phyloP scores from a whole-genome alignment of 2,329 filamentous ascomycete genomes.

The Fusarium vanettenii region DNA sequence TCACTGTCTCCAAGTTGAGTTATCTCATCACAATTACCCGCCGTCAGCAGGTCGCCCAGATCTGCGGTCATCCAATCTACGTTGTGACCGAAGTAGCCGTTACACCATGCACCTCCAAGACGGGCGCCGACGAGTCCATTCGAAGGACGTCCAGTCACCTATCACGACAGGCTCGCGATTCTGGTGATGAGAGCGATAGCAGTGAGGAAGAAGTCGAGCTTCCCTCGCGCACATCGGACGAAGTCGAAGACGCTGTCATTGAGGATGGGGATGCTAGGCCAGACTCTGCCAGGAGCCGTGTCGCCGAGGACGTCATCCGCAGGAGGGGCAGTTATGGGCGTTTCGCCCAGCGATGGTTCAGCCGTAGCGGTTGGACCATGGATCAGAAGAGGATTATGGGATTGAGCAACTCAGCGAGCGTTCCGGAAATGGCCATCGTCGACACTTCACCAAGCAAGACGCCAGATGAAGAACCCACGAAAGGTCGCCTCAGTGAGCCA shows the following conservation, averaged over 20 bases:
- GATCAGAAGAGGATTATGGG: constrained; percentile 78
- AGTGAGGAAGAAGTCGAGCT: constrained; percentile 60
- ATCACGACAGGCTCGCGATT: constrained; percentile 52
- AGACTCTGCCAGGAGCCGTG: constrained; percentile 64
- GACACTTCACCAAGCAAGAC: constrained; percentile 39
- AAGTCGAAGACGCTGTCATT: constrained; percentile 56
- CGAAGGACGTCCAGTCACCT: constrained; percentile 64
- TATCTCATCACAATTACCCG: constrained; percentile 90
- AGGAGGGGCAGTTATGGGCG: constrained; percentile 86
- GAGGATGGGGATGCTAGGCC: constrained; percentile 49
- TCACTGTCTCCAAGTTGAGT: constrained; percentile 82
- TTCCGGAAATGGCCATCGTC: constrained; percentile 26
- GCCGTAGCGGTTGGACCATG: constrained; percentile 81
- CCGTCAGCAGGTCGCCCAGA: constrained; percentile 88
- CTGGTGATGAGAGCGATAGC: constrained; percentile 57
- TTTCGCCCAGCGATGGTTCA: constrained; percentile 94
- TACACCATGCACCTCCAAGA: constrained; percentile 84
- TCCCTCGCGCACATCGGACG: constrained; percentile 51
- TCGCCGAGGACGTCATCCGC: constrained; percentile 89
- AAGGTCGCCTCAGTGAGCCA: constrained; percentile 44
- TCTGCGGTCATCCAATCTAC: constrained; percentile 85
- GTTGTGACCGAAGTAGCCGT: constrained; percentile 88
- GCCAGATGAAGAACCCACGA: constrained; percentile 53
- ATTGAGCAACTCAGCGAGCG: constrained; percentile 61
- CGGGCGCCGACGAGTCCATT: constrained; percentile 80